These are phyloP conservation scores for Alternaria metachromatica DNA, from an alignment of 2,329 filamentous ascomycete species.

Conservation along the genomic window DNA sequence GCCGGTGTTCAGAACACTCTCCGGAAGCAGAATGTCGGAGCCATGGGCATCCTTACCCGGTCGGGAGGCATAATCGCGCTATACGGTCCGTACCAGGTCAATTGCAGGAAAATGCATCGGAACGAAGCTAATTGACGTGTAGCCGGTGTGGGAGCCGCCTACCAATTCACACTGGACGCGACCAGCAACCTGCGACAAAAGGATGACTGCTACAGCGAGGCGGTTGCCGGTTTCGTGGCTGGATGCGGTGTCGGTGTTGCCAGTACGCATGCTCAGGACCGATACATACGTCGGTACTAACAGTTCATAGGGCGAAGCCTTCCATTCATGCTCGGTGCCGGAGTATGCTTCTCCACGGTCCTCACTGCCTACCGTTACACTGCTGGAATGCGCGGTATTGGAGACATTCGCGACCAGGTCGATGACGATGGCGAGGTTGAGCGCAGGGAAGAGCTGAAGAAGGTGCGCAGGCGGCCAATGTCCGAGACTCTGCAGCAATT, in stretches of 20 bases:
- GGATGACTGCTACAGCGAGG: conserved; percentile 78
- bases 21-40: conserved; percentile 79
- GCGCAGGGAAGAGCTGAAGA: conserved; percentile 75
- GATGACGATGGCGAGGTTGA: conserved; percentile 76
- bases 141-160: conserved; percentile 78
- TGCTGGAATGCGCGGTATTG: conserved; percentile 63
- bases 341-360: conserved; percentile 63
- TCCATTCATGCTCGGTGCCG: conserved; percentile 73
- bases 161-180: conserved; percentile 77
- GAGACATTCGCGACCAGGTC: conserved; percentile 57
- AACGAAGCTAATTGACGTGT: conserved; percentile 38
- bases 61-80: conserved; percentile 75
- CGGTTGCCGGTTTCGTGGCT: conserved; percentile 76
- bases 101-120: not conserved
- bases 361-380: conserved; percentile 73
- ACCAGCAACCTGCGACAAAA: conserved; percentile 85
- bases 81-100: conserved; percentile 61
- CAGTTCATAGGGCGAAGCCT: conserved; percentile 65
- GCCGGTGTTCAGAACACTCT: conserved; percentile 88
- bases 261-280: conserved; percentile 61
- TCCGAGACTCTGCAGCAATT: conserved; percentile 82
- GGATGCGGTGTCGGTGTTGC: conserved; percentile 75
- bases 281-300: conserved; percentile 13
- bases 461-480: conserved; percentile 74
- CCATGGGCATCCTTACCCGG: conserved; percentile 79